Evolutionary conservation across 352 stramenopile genomes (phyloP), one percentile per base, ranked within the genome.

Genomic region (Thalassiosira allenii): DNA sequence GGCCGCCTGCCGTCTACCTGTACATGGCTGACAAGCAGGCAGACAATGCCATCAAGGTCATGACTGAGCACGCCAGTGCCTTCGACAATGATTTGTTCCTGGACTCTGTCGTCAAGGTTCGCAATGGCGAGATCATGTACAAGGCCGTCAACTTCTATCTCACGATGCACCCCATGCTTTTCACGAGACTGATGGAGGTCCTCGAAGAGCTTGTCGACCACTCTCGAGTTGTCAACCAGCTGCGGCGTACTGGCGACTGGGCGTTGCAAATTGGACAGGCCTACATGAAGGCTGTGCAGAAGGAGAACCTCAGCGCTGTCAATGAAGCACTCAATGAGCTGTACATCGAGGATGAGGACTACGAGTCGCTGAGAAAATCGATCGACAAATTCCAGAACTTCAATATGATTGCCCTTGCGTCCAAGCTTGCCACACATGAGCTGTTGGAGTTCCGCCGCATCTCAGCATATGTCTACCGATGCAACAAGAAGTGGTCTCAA

Each of bases 121-220:
- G 97, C 75, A 99, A 99, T 92, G 95, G 98, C 76, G 98, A 99
- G 89, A 97, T 99, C 33, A 98, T 99, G 92, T 99, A 99, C 96
- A 99, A 98, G 90, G 97, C 97, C 54, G 98, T 99, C 76, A 95
- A 97, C 77, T 99, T 99, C 79, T 99, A 99, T 88, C 87, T 99
- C 23, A 95, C 98, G 52, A 88, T 84, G 51, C 89, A 99, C 82
- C 98, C 97, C 32, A 93, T 98, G 54, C 93, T 98, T 67, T 96
- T 99, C 34, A 98, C 96, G 33, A 92, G 97, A 49, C 89, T 99
- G 17, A 96, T 99, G 74, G 94, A 98, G 94, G 96, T 99, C 59
- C 90, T 99, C 41, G 98, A 98, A 34, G 96, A 98, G n/a, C 97
- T 97, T 80, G 89, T 99, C 53, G 98, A 99, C 85, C 97, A 99